Evolutionary conservation across 2,329 filamentous ascomycete species (phyloP).

Genomic region (Lachnellula suecica): DNA sequence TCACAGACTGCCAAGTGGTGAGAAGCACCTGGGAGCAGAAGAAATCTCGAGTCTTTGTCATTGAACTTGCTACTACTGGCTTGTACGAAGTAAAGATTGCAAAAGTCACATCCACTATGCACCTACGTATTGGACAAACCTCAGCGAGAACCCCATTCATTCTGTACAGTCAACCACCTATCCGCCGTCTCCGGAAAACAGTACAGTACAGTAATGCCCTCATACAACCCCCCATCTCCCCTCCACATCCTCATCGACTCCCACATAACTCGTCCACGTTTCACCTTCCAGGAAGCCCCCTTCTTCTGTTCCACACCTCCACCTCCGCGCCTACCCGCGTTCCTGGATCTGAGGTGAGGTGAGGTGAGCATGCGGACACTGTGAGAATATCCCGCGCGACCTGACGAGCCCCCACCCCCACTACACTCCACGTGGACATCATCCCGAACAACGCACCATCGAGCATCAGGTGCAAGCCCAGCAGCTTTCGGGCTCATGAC

Average conservation of each 20-base stretch:
- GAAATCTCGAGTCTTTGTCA: neutral
- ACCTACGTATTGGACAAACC: too few relatives aligned
- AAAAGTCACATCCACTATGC: too few relatives aligned
- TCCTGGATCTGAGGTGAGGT: neutral
- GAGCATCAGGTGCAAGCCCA: neutral
- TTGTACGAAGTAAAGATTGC: too few relatives aligned
- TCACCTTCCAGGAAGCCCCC: neutral
- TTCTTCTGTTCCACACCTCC: neutral
- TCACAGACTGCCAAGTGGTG: neutral
- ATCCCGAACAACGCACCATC: neutral
- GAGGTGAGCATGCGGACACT: too few relatives aligned
- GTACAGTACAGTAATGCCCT: neutral
- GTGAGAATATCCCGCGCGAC: too few relatives aligned
- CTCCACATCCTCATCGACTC: neutral
- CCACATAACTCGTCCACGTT: conserved; percentile 5
- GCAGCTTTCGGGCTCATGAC: neutral
- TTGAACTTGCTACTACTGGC: too few relatives aligned
- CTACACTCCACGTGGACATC: neutral
- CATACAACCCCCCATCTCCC: neutral
- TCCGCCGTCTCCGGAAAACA: neutral
- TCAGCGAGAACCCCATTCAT: too few relatives aligned
- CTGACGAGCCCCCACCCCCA: too few relatives aligned
- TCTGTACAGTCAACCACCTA: too few relatives aligned
- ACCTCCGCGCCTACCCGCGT: neutral
- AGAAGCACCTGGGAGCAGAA: neutral